Conservation (phyloP, 2,329 filamentous ascomycete species). For the Paracorniculantispora psalliotae region DNA sequence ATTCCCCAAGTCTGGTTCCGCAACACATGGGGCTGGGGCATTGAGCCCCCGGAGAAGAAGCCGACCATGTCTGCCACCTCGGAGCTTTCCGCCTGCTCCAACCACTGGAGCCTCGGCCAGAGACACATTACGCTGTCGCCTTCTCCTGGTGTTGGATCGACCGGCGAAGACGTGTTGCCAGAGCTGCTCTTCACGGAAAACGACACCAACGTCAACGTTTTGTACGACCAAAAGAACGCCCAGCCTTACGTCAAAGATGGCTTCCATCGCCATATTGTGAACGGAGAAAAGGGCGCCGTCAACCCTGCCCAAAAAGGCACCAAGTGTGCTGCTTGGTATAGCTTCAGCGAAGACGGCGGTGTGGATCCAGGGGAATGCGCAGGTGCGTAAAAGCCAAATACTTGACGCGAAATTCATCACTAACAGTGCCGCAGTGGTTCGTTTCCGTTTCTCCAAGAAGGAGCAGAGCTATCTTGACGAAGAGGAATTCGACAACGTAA, state of each 20-base stretch:
- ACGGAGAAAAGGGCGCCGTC: conserved; percentile 72
- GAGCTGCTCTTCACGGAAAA: conserved; percentile 91
- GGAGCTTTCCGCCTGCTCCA: conserved; percentile 67
- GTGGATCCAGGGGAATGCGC: conserved; percentile 89
- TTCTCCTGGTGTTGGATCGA: conserved; percentile 76
- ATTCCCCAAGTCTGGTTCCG: conserved; percentile 94
- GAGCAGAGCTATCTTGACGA: conserved; percentile 80
- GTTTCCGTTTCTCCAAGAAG: conserved; percentile 79
- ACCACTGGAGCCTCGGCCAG: conserved; percentile 74
- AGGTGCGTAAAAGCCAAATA: conserved; percentile 51
- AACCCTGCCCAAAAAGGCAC: conserved; percentile 79
- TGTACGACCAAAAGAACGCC: conserved; percentile 76
- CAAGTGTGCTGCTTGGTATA: conserved; percentile 87
- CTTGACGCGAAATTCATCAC: conserved; percentile 22
- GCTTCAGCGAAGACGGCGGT: conserved; percentile 84
- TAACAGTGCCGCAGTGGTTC: conserved; percentile 58
- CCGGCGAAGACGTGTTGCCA: conserved; percentile 78
- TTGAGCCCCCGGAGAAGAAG: conserved; percentile 69
- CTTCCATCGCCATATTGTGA: conserved; percentile 83
- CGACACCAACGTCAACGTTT: conserved; percentile 75
- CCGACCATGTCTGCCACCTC: conserved; percentile 66
- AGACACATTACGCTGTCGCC: conserved; percentile 82
- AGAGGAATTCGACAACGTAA: conserved; percentile 84
- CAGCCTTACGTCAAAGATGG: conserved; percentile 90
- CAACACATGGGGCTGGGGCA: conserved; percentile 95